Conservation (phyloP, 2,329 filamentous ascomycete genomes). For the Cryphonectria naterciae region DNA sequence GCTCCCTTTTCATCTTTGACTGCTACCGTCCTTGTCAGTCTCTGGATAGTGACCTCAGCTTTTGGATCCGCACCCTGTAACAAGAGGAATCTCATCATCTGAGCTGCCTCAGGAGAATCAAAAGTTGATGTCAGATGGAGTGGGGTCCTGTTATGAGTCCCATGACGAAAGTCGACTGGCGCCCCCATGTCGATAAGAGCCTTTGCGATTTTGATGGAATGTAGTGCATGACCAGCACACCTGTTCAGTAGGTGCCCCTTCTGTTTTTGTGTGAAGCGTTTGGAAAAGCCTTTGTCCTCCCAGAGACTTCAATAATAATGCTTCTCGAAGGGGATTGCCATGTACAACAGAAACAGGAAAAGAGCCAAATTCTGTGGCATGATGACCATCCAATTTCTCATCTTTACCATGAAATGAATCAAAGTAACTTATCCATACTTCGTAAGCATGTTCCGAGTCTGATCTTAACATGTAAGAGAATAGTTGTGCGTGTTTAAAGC, state of each 20-base stretch:
- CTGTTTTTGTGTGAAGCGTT: not conserved
- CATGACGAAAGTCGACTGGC: not conserved
- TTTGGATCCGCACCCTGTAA: not conserved
- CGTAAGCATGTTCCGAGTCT: not conserved
- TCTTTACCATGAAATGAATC: not conserved
- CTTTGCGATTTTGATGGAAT: not conserved
- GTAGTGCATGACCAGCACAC: not conserved
- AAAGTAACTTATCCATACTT: not conserved
- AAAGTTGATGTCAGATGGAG: not conserved
- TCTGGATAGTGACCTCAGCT: not conserved
- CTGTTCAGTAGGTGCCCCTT: not conserved
- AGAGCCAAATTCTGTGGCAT: too few relatives aligned
- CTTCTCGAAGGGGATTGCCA: not conserved
- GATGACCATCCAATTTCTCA: too few relatives aligned
- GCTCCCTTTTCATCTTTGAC: not conserved
- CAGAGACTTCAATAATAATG: not conserved
- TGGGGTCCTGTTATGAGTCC: not conserved
- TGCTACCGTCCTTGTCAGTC: too few relatives aligned
- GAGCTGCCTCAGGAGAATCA: not conserved
- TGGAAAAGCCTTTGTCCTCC: not conserved
- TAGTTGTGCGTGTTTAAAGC: accelerated
- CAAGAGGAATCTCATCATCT: not conserved
- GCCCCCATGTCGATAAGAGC: not conserved
- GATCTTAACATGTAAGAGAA: not conserved
- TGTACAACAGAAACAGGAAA: too few relatives aligned